Evolutionary conservation across 2,329 filamentous ascomycete species (phyloP), one percentile per base, ranked within the genome.

Genomic region (Keithomyces neogunnii): DNA sequence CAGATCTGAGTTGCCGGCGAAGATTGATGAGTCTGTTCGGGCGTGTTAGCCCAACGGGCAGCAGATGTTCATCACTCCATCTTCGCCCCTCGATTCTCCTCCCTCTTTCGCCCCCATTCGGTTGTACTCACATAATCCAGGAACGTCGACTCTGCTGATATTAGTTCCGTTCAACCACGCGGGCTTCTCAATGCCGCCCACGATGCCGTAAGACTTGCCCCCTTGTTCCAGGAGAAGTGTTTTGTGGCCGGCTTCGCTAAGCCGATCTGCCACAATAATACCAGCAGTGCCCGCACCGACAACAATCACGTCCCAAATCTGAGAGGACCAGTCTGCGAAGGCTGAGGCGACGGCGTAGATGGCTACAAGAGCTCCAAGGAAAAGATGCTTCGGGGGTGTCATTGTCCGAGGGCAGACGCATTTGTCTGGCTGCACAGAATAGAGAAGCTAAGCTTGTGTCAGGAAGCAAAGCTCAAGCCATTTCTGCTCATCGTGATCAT

Each of bases 181-280:
- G 1, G 76, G 76, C 57, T 64, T 67, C 53, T 69, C 73, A n/a
- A 57, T 69, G 13, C 73, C 73, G 29, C 75, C 74, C 1, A 71
- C 74, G 33, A 75, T 60, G 38, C 71, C 72, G 52, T 77, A 75
- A 6, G 75, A 79, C 36, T 69, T 62, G 2, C 74, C 75, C 11
- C 76, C 76, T 51, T 74, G 66, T 58, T 80, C 76, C 4, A 80
- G 66, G 0, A 80, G 65, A 30, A 80, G 67, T 0, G 75, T 78
- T 56, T 71, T 73, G 55, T 75, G 72, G 32, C 75, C 75, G 9
- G 72, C 71, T 55, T 76, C 74, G 49, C 74, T 76, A 62, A 80
- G 64, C 47, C 73, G 64, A 49, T 76, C 73, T 32, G 75, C 74
- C 35, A 74, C 70, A 32, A 78, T 74, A 49, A 80, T 76, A 5